A percentile compares a stretch with the other conserved stretches of the same genome.
These are phyloP conservation scores for Apiospora marii DNA, from an alignment of 2,329 filamentous ascomycete genomes.

Conservation along the genomic window DNA sequence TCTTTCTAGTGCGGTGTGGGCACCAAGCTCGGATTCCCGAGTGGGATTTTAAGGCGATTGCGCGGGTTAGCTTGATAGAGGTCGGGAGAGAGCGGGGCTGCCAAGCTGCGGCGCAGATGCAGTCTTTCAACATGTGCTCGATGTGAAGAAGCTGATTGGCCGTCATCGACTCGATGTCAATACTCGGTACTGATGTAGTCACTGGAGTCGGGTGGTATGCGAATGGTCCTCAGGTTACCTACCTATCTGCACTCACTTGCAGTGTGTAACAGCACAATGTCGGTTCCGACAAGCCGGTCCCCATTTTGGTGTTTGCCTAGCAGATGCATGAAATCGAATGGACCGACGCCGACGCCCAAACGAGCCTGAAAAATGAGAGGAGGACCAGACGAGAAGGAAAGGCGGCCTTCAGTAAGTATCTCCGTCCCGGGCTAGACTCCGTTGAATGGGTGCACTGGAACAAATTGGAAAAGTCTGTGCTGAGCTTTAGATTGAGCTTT, in stretches of 20 bases:
- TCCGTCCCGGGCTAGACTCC: background rate
- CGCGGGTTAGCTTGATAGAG: background rate
- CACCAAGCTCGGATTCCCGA: background rate
- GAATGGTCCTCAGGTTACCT: background rate
- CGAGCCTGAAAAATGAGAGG: background rate
- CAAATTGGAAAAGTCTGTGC: background rate
- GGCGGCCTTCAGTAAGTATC: too few relatives aligned
- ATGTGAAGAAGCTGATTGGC: constrained; percentile 13
- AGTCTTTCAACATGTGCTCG: constrained; percentile 4
- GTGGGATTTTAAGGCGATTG: constrained; percentile 10
- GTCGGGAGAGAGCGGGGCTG: background rate
- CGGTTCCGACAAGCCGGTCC: constrained; percentile 14
- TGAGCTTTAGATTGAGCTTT: constrained; percentile 14
- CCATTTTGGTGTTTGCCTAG: background rate
- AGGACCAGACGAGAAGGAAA: background rate
- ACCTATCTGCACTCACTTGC: background rate
- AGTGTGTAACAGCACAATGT: background rate
- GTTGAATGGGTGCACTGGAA: background rate
- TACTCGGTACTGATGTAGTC: background rate
- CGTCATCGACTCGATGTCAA: background rate
- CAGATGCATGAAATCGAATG: background rate
- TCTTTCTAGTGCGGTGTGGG: background rate
- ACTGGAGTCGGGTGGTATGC: background rate
- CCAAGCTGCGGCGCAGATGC: constrained; percentile 6
- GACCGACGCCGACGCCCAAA: background rate